phyloP scores from a whole-genome alignment of 345 rosid genomes.

The Rhizophora mangle region DNA sequence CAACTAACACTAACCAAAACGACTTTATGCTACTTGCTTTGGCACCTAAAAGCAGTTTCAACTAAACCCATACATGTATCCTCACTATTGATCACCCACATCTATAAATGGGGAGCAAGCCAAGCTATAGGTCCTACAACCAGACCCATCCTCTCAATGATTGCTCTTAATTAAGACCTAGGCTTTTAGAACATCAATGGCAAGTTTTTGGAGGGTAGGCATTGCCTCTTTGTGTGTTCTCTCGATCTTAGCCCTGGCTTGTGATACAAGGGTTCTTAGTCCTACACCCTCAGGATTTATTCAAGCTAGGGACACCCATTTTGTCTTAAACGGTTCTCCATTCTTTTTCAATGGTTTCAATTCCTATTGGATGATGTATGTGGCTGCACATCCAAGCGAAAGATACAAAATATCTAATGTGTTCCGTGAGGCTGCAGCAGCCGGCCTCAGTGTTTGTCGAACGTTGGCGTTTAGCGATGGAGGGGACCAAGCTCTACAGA shows the following conservation, averaged over 20 bases:
- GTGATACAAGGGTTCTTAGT: not conserved
- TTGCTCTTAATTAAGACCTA: not conserved
- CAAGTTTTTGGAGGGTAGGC: not conserved
- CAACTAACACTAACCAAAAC: not conserved
- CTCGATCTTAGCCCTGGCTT: constrained; percentile 7
- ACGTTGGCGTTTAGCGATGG: constrained; percentile 57
- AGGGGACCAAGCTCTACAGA: constrained; percentile 36
- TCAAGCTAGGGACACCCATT: constrained; percentile 29
- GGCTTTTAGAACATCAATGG: constrained; percentile 10
- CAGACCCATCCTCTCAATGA: not conserved
- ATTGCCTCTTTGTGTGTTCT: constrained; percentile 4
- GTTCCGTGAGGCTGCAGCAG: constrained; percentile 32
- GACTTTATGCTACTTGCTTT: no score
- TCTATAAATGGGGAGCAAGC: constrained; percentile 6
- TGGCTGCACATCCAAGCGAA: constrained; percentile 26
- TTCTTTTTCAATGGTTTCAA: constrained; percentile 52
- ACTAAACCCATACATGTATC: no score
- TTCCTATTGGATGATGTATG: constrained; percentile 49
- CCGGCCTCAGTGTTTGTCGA: constrained; percentile 41
- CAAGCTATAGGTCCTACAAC: not conserved
- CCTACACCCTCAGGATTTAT: constrained; percentile 23
- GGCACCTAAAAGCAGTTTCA: no score
- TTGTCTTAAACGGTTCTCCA: constrained; percentile 31
- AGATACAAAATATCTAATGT: constrained; percentile 30
- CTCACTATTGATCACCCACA: not conserved